Percentiles rank a stretch among this genome's conserved stretches.
Evolutionary conservation across 2,329 filamentous ascomycete genomes (phyloP).

Genomic region (Aureobasidium sp.): DNA sequence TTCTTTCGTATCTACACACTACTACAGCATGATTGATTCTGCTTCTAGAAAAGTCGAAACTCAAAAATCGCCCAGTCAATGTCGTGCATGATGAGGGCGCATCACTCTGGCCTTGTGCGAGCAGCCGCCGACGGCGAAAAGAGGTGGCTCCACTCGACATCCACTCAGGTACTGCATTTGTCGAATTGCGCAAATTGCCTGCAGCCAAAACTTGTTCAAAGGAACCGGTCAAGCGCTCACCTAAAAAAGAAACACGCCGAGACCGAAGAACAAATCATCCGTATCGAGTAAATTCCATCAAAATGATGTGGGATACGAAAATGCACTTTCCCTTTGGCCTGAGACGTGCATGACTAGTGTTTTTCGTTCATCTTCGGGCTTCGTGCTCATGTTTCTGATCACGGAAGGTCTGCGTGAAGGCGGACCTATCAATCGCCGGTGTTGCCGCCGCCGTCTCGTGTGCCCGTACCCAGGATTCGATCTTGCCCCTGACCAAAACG

Average conservation of each 20-base stretch:
- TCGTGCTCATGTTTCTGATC: constrained; percentile 24
- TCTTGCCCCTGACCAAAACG: constrained; percentile 49
- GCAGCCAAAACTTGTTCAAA: not conserved
- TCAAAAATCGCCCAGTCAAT: constrained; percentile 2
- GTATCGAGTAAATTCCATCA: not conserved
- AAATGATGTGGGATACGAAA: not conserved
- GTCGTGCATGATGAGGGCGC: constrained; percentile 6
- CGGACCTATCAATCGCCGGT: constrained; percentile 62
- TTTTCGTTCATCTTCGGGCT: not conserved
- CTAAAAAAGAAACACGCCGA: not conserved
- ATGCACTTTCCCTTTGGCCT: not conserved
- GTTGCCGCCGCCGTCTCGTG: constrained; percentile 58
- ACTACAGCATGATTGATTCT: not conserved
- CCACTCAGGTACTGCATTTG: not conserved
- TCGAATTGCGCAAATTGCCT: constrained; percentile 3
- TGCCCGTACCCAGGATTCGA: constrained; percentile 60
- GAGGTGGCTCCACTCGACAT: not conserved
- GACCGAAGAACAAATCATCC: not conserved
- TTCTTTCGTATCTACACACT: not conserved
- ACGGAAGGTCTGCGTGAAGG: constrained; percentile 55
- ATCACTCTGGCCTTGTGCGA: not conserved
- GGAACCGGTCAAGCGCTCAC: not conserved
- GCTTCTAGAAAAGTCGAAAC: constrained; percentile 11
- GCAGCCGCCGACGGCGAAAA: constrained; percentile 9
- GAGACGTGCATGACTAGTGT: constrained; percentile 10